phyloP scores from a whole-genome alignment of 2,329 filamentous ascomycete species.

The Malbranchea zuffiana region DNA sequence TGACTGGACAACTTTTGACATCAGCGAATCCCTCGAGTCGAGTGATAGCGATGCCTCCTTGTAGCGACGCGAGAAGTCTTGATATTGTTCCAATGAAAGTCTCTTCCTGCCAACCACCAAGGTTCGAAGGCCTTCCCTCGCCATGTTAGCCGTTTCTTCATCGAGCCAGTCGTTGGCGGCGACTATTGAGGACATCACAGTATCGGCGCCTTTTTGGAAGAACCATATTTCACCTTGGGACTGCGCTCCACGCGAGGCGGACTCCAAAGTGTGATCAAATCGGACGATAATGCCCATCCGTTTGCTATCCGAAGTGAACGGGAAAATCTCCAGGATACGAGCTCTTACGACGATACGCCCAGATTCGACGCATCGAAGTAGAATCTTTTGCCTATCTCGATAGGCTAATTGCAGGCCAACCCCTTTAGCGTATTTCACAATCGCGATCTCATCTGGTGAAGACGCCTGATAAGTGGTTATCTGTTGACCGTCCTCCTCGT shows the following conservation, averaged over 20 bases:
- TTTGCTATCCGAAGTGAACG: slow-evolving; percentile 95
- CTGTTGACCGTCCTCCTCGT: slow-evolving; percentile 66
- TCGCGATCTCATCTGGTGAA: slow-evolving; percentile 95
- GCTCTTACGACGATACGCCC: slow-evolving; percentile 69
- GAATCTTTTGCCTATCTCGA: slow-evolving; percentile 78
- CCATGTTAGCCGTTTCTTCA: slow-evolving; percentile 99
- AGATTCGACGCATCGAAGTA: slow-evolving; percentile 64
- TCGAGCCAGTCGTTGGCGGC: slow-evolving; percentile 96
- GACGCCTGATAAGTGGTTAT: slow-evolving; percentile 89
- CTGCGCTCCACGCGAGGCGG: too few species aligned
- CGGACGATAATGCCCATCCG: slow-evolving; percentile 95
- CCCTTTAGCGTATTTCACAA: slow-evolving; percentile 88
- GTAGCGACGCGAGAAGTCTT: slow-evolving; percentile 64
- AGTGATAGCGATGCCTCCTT: slow-evolving; percentile 72
- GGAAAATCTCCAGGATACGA: slow-evolving; percentile 85
- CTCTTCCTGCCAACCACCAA: slow-evolving; percentile 89
- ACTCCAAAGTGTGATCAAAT: slow-evolving; percentile 52
- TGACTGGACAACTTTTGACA: slow-evolving; percentile 67
- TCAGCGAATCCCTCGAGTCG: slow-evolving; percentile 65
- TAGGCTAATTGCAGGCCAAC: slow-evolving; percentile 76
- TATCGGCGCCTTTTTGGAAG: slow-evolving; percentile 96
- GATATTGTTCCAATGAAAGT: slow-evolving; percentile 66
- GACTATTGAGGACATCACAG: slow-evolving; percentile 94
- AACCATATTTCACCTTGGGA: slow-evolving; percentile 82
- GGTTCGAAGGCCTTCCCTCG: slow-evolving; percentile 84